Percentiles rank a stretch among this genome's conserved stretches.
phyloP scores from a whole-genome alignment of 805 yeast genomes.

The Alloascoidea africana region DNA sequence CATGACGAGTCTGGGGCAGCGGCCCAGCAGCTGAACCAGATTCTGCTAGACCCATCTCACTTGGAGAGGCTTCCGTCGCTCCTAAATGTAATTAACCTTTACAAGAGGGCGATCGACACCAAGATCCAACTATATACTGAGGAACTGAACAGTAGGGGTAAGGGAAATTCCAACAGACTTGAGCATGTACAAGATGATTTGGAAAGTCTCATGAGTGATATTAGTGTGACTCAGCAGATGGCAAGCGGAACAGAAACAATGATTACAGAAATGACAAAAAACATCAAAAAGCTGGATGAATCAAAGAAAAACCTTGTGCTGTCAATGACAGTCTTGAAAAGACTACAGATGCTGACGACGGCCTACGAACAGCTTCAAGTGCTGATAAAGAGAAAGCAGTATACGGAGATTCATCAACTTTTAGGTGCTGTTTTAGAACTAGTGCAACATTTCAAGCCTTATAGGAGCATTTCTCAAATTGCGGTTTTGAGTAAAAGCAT shows the following conservation, averaged over 20 bases:
- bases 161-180: neutral
- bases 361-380: constrained; percentile 50
- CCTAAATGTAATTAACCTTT: neutral
- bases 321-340: constrained; percentile 74
- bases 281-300: constrained; percentile 64
- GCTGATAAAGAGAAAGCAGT: constrained; percentile 28
- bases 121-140: neutral
- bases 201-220: constrained; percentile 24
- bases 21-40: neutral
- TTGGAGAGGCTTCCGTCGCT: neutral
- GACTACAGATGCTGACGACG: constrained; percentile 72
- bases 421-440: constrained; percentile 63
- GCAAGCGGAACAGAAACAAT: constrained; percentile 42
- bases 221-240: constrained; percentile 29
- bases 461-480: constrained; percentile 71
- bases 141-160: neutral
- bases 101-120: neutral
- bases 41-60: neutral
- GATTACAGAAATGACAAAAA: constrained; percentile 57
- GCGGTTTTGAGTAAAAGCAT: constrained; percentile 48
- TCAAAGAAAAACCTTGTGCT: constrained; percentile 73
- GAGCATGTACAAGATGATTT: neutral
- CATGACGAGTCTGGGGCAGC: too few relatives aligned
- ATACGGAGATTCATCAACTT: constrained; percentile 39
- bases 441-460: constrained; percentile 58